phyloP scores from a whole-genome alignment of 495 filamentous ascomycete species.

The Extremus antarcticus region DNA sequence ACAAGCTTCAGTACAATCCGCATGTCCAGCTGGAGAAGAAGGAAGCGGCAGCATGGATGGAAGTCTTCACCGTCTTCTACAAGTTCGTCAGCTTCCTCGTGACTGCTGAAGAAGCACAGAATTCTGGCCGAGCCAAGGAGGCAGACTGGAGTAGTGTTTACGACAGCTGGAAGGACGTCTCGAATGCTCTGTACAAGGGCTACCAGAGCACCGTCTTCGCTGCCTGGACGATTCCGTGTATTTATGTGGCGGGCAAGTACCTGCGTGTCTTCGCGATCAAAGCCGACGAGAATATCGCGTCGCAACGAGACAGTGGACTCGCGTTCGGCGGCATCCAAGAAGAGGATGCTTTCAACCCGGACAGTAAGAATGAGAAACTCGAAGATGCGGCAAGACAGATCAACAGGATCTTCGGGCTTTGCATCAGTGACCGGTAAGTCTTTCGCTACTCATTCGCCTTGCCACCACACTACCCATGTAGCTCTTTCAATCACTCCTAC shows the following conservation, averaged over 20 bases:
- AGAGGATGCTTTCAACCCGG: constrained; percentile 64
- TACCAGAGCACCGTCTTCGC: constrained; percentile 61
- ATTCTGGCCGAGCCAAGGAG: constrained; percentile 25
- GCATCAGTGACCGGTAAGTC: constrained; percentile 74
- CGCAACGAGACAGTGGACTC: constrained; percentile 39
- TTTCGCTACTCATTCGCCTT: not conserved
- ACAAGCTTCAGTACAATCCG: constrained; percentile 48
- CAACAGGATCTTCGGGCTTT: constrained; percentile 79
- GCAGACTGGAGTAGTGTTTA: constrained; percentile 65
- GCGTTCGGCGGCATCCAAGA: constrained; percentile 28
- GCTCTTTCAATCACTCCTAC: not conserved
- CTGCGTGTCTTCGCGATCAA: constrained; percentile 78
- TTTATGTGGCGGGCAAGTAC: constrained; percentile 76
- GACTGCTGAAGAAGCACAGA: constrained; percentile 28
- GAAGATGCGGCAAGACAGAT: constrained; percentile 83
- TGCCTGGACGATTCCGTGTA: constrained; percentile 78
- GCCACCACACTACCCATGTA: not conserved
- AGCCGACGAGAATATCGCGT: constrained; percentile 54
- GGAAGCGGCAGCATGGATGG: constrained; percentile 65
- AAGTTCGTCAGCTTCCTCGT: constrained; percentile 52
- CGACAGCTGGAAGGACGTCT: constrained; percentile 71
- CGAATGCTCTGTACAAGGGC: constrained; percentile 57
- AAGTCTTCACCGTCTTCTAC: constrained; percentile 77
- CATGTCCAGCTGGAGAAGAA: constrained; percentile 43
- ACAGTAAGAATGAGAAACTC: constrained; percentile 64